A percentile compares a stretch with the other conserved stretches of the same genome.
Conservation (phyloP, 495 filamentous ascomycete genomes). For the Parathielavia hyrcaniae region DNA sequence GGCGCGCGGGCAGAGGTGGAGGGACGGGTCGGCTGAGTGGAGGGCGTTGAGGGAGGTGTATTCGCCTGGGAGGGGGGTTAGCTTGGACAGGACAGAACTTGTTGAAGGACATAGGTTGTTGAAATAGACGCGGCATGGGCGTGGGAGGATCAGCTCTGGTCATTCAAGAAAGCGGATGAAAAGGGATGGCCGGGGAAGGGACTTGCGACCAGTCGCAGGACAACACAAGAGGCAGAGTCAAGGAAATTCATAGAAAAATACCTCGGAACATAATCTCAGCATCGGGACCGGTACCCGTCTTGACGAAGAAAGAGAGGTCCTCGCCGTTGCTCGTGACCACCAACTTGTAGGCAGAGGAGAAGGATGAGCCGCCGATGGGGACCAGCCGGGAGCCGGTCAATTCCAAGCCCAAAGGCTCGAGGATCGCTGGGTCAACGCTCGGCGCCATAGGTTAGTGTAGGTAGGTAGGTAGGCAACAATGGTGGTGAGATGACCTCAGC, state of each 20-base stretch:
- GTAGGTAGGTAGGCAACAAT: too few relatives aligned
- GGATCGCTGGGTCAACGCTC: slow-evolving; percentile 51
- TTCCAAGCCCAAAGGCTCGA: slow-evolving; percentile 61
- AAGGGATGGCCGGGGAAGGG: too few relatives aligned
- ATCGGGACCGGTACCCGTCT: slow-evolving; percentile 59
- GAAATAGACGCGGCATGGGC: background rate
- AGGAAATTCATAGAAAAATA: slow-evolving; percentile 9
- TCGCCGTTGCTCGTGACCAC: slow-evolving; percentile 44
- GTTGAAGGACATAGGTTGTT: background rate
- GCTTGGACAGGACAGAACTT: background rate
- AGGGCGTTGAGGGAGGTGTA: slow-evolving; percentile 78
- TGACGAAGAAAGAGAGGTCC: slow-evolving; percentile 68
- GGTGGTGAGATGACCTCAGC: background rate
- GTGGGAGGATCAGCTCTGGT: too few relatives aligned
- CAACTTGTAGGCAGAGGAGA: slow-evolving; percentile 67
- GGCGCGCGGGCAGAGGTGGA: slow-evolving; percentile 74
- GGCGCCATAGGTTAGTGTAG: too few relatives aligned
- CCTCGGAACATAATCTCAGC: slow-evolving; percentile 72
- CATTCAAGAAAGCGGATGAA: too few relatives aligned
- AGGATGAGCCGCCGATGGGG: slow-evolving; percentile 63
- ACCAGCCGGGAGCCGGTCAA: slow-evolving; percentile 52
- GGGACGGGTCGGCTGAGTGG: slow-evolving; percentile 58
- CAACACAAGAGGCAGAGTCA: background rate
- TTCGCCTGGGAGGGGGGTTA: slow-evolving; percentile 52
- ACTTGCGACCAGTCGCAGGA: background rate